Base-by-base conservation (phyloP, 2,329 filamentous ascomycete species). In the Fusarium liriodendri region DNA sequence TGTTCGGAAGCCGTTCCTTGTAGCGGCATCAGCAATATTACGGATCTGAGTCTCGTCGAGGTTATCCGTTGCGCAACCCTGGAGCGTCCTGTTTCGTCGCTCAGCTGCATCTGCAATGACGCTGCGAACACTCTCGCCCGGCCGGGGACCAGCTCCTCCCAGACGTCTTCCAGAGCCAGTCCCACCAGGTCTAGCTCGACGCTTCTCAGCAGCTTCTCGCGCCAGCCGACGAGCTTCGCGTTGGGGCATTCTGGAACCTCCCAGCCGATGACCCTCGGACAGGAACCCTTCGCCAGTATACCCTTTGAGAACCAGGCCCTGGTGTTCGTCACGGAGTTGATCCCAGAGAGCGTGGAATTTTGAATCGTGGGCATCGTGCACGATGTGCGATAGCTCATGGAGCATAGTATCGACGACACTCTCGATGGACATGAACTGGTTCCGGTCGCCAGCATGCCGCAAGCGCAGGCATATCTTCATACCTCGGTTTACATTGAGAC, bases 221-320 rank as follows among this genome's bases (percentile, higher is more conserved):
- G 95, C 94, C 68, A 94, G 86, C 38, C 94, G 89, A 32, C 92
- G 90, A 67, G 93, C 92, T 83, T 98, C 95, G 22, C 93, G 87
- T 67, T 89, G 84, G 1, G 93, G 90, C n/a, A 94, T 87, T n/a
- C 73, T 77, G 25, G 77, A 74, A 4, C 93, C 93, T 63, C 95
- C 95, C 0, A 98, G 88, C 13, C 89, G 89, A 18, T 90, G 89
- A 1, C 95, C 96, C 35, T 92, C 85, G 0, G 92, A 92, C 33
- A 98, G 84, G 83, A 98, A 98, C 0, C 94, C 94, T 82, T 98
- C 95, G 14, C 96, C 96, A 0, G 94, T 97, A 79, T 96, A 98
- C 20, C 96, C 96, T 80, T 96, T 97, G 67, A 90, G 85, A 13
- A 91, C 79, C 8, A 98, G 87, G 3, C 91, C 90, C 77, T 95